These are phyloP conservation scores for Leishmania amazonensis DNA, from an alignment of 208 protist species.

Conservation along the genomic window DNA sequence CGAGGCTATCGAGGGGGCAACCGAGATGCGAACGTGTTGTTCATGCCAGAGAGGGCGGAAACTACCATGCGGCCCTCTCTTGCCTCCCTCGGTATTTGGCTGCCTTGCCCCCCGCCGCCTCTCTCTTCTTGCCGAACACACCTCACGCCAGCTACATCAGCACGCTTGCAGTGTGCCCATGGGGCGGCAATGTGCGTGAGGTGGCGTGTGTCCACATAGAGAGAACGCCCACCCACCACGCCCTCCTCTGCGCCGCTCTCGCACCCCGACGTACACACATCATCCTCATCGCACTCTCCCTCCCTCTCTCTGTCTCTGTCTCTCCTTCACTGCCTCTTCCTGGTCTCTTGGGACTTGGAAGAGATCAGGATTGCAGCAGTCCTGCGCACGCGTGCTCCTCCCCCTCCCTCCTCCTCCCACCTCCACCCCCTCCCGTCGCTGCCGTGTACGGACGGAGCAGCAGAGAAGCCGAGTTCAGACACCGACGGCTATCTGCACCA, in stretches of 20 bases:
- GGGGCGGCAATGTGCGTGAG: background rate
- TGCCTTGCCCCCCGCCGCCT: background rate
- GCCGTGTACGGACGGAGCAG: background rate
- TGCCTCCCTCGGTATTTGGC: constrained; percentile 1
- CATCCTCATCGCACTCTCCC: background rate
- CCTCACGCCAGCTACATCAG: background rate
- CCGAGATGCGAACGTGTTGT: background rate
- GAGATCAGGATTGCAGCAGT: no score
- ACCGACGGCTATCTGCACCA: background rate
- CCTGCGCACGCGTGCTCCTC: no score
- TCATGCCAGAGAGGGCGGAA: background rate
- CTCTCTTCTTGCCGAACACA: background rate
- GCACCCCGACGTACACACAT: background rate
- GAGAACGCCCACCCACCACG: background rate
- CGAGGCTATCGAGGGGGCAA: background rate
- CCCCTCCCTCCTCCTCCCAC: background rate
- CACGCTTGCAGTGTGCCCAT: background rate
- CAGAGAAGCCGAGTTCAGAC: background rate
- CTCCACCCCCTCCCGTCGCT: background rate
- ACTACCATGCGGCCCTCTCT: background rate
- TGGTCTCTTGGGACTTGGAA: no score
- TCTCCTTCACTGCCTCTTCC: background rate
- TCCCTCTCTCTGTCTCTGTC: background rate
- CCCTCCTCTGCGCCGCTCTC: no score
- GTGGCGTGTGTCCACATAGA: background rate